These are phyloP conservation scores for Allium cepa DNA, from an alignment of 106 monocot genomes.

Conservation along the genomic window DNA sequence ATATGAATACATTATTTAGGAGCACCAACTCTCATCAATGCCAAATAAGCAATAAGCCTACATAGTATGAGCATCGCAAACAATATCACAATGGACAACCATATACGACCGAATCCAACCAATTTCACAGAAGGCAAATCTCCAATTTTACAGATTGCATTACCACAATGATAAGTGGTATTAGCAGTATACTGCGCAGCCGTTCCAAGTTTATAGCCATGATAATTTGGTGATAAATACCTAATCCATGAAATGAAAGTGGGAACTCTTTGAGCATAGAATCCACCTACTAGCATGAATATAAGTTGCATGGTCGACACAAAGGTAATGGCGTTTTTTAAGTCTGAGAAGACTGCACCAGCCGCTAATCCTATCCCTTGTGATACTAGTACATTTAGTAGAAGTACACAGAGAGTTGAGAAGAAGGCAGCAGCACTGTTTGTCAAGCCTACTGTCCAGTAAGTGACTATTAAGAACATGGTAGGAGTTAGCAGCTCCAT, in stretches of 20 bases:
- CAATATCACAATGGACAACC: not conserved
- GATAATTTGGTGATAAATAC: slow-evolving; percentile 31
- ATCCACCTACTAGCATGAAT: slow-evolving; percentile 61
- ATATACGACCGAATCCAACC: not conserved
- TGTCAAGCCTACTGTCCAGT: slow-evolving; percentile 27
- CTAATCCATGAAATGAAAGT: slow-evolving; percentile 48
- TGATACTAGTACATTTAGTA: slow-evolving; percentile 17
- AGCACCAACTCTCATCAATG: slow-evolving; percentile 1
- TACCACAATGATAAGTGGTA: not conserved
- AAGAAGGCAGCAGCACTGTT: slow-evolving; percentile 9
- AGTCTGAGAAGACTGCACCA: slow-evolving; percentile 22
- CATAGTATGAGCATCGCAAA: not conserved
- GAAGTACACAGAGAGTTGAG: slow-evolving; percentile 8
- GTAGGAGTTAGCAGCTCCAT: slow-evolving; percentile 47
- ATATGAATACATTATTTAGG: not conserved
- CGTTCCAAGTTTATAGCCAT: slow-evolving; percentile 38
- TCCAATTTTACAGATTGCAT: not conserved
- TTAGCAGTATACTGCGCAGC: slow-evolving; percentile 25
- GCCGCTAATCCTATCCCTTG: slow-evolving; percentile 28
- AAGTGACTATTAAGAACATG: slow-evolving; percentile 15
- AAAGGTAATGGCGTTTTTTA: slow-evolving; percentile 27
- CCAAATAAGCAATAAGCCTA: slow-evolving; percentile 7
- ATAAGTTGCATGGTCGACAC: slow-evolving; percentile 31
- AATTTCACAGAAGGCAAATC: slow-evolving; percentile 1
- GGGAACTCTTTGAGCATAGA: slow-evolving; percentile 44